Conservation (phyloP, 768 basidiomycete species). For the Scleroderma bovista region DNA sequence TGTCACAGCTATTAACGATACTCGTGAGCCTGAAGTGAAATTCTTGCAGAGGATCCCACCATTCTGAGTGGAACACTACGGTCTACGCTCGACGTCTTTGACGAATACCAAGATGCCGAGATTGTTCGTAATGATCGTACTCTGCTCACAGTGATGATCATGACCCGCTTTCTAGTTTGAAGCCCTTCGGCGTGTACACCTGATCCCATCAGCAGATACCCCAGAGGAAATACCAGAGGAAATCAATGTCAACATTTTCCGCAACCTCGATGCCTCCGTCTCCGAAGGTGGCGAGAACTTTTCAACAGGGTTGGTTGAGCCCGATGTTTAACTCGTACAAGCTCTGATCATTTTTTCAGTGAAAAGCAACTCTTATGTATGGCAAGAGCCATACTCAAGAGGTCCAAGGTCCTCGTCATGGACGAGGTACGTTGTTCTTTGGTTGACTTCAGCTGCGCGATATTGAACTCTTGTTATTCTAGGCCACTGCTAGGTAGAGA, state of each 20-base stretch:
- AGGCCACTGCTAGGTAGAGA: slow-evolving; percentile 64
- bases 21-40: background rate
- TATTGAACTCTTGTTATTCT: slow-evolving; percentile 1
- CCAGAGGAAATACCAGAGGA: slow-evolving; percentile 32
- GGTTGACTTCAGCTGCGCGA: background rate
- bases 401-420: slow-evolving; percentile 77
- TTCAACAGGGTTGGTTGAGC: slow-evolving; percentile 59
- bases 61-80: slow-evolving; percentile 80
- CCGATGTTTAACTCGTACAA: background rate
- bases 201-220: slow-evolving; percentile 57
- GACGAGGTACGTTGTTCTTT: slow-evolving; percentile 53
- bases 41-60: slow-evolving; percentile 71
- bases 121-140: slow-evolving; percentile 46
- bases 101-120: slow-evolving; percentile 78
- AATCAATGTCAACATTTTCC: slow-evolving; percentile 72
- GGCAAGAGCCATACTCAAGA: slow-evolving; percentile 80
- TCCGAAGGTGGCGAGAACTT: slow-evolving; percentile 90
- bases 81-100: slow-evolving; percentile 79
- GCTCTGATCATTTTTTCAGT: slow-evolving; percentile 28
- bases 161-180: slow-evolving; percentile 49
- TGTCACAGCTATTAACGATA: slow-evolving; percentile 1
- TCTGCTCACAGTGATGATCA: background rate
- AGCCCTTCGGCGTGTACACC: slow-evolving; percentile 76
- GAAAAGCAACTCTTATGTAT: slow-evolving; percentile 87
- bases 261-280: slow-evolving; percentile 65